Base-by-base conservation (phyloP, 192 early-diverging fungal species). In the Coemansia furcata region DNA sequence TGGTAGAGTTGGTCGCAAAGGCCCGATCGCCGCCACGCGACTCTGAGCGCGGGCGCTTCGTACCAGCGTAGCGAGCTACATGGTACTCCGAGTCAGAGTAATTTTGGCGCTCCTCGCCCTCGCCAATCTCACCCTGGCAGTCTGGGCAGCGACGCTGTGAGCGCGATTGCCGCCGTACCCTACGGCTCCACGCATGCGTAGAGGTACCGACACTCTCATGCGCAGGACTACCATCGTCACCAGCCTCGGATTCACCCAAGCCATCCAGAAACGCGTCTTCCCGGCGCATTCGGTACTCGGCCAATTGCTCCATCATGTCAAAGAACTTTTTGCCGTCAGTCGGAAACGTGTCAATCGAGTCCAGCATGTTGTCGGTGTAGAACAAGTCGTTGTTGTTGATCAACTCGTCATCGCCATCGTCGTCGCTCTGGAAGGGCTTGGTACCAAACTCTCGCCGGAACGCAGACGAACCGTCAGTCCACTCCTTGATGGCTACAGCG, bases 241-340 rank as follows among this genome's bases (percentile, higher is more conserved):
- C 73, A 12, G 67, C 65, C 29, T 33, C 54, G 2, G 54, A 17
- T 32, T 82, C 75, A 29, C 76, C 74, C 32, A 68, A 54, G 1
- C 26, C 62, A 60, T 78, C 55, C 37, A 69, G 37, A 63, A 80
- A 39, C 54, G 86, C 87, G 59, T 91, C 92, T 60, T 89, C 88
- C 19, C 89, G 87, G 38, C 92, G 91, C 77, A 96, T 91, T 50
- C 92, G 91, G 52, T 92, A 87, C 69, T 95, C 94, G 15, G 96
- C 94, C 15, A 98, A 80, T 21, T 90, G 89, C 75, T 97, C 96
- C 96, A 98, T 97, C 83, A 96, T 89, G 68, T 98, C 94, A 47
- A 98, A 85, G 70, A 98, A 97, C 79, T 96, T 97, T 72, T 89
- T 91, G 29, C 96, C 93, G 73, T 98, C 95, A 40, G 94, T 95